phyloP scores from a whole-genome alignment of 106 monocot species.

The Alisma plantagoaquatica region DNA sequence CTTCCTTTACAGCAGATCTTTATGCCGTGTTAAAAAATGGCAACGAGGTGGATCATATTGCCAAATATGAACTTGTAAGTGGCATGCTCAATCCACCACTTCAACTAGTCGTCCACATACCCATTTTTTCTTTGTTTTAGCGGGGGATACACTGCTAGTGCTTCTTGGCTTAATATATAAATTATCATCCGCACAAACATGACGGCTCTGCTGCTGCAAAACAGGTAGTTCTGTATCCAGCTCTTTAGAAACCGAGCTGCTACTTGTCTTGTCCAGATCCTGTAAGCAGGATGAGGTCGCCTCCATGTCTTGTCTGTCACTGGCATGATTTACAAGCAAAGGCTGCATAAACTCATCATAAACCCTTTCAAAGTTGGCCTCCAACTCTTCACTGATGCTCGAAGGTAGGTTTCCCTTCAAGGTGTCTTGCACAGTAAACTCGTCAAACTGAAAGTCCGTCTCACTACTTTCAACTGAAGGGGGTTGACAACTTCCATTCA shows the following conservation, averaged over 20 bases:
- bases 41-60: too few species aligned
- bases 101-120: conserved; percentile 45
- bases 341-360: not conserved
- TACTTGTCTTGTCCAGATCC: not conserved
- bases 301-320: not conserved
- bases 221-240: too few species aligned
- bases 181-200: not conserved
- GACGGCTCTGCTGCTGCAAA: not conserved
- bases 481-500: conserved; percentile 36
- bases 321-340: conserved; percentile 2
- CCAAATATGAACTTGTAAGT: not conserved
- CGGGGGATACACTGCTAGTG: not conserved
- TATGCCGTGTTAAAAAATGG: too few species aligned
- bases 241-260: too few species aligned
- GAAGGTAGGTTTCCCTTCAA: conserved; percentile 3
- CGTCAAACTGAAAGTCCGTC: conserved; percentile 3
- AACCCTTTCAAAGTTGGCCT: not conserved
- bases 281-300: too few species aligned
- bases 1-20: too few species aligned
- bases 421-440: conserved; percentile 5
- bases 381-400: not conserved
- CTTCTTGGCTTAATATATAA: not conserved
- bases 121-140: conserved; percentile 35
- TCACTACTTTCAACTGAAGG: conserved; percentile 2
- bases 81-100: conserved; percentile 34